Evolutionary conservation across 768 basidiomycete genomes (phyloP).

Genomic region (Pleurotus citrinopileatus): DNA sequence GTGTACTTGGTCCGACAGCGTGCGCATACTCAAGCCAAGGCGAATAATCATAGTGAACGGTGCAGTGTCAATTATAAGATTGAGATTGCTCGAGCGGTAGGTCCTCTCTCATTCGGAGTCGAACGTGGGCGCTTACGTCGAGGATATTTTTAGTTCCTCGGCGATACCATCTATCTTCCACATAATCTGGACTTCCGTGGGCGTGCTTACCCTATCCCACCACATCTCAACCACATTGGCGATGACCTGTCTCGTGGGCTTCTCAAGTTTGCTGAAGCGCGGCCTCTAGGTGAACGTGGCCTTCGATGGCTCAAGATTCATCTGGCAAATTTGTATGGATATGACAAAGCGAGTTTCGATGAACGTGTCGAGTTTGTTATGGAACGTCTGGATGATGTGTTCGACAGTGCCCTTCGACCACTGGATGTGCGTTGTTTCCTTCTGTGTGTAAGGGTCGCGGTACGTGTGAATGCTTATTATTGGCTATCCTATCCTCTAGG

Average conservation of each 20-base stretch:
- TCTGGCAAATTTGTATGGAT: constrained; percentile 88
- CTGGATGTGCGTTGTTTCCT: constrained; percentile 52
- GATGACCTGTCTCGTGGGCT: constrained; percentile 91
- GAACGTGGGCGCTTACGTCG: background rate
- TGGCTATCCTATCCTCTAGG: constrained; percentile 43
- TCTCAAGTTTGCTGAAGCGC: constrained; percentile 76
- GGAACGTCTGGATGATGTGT: constrained; percentile 71
- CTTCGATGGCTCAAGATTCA: constrained; percentile 96
- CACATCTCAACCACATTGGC: constrained; percentile 93
- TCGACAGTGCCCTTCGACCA: constrained; percentile 80
- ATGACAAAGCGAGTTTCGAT: constrained; percentile 91
- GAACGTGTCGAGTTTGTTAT: constrained; percentile 83
- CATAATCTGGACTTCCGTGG: constrained; percentile 98
- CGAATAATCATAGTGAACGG: constrained; percentile 85
- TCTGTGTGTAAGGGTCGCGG: background rate
- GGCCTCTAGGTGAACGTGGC: constrained; percentile 80
- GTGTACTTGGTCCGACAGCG: constrained; percentile 57
- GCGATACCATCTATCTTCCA: constrained; percentile 86
- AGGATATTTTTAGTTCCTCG: constrained; percentile 59
- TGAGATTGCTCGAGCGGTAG: constrained; percentile 88
- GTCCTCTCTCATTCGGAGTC: constrained; percentile 22
- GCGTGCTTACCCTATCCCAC: constrained; percentile 94
- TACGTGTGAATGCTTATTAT: background rate
- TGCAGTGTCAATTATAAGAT: constrained; percentile 96
- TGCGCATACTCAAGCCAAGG: constrained; percentile 53